Conservation (phyloP, 345 rosid genomes). For the Arabis alpina region DNA sequence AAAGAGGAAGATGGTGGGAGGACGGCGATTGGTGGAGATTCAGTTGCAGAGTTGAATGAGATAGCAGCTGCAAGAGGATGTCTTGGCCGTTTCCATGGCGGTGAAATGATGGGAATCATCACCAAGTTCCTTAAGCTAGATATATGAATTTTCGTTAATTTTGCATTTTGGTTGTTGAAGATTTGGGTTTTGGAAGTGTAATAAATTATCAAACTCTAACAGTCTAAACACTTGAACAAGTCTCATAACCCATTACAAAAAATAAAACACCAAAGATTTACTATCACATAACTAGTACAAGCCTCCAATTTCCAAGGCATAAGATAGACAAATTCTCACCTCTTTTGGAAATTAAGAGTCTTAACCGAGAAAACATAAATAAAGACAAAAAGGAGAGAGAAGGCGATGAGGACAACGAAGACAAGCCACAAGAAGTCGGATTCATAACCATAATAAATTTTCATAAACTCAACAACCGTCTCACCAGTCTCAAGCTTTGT, state of each 20-base stretch:
- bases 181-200: constrained; percentile 27
- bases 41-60: constrained; percentile 74
- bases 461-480: constrained; percentile 48
- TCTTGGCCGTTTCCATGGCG: constrained; percentile 93
- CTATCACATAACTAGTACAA: too few relatives aligned
- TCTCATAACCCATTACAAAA: too few relatives aligned
- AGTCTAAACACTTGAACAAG: not conserved
- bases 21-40: constrained; percentile 63
- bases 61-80: constrained; percentile 90
- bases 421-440: constrained; percentile 46
- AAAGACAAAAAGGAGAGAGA: constrained; percentile 39
- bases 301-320: not conserved
- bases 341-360: constrained; percentile 54
- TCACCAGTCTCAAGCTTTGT: constrained; percentile 49
- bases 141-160: not conserved
- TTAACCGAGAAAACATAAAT: constrained; percentile 45
- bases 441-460: constrained; percentile 51
- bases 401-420: constrained; percentile 42
- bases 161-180: not conserved
- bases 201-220: constrained; percentile 12
- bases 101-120: constrained; percentile 48
- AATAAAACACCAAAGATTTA: too few relatives aligned
- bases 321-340: constrained; percentile 20
- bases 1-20: constrained; percentile 13
- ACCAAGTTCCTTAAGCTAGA: constrained; percentile 39